Evolutionary conservation across 495 filamentous ascomycete genomes (phyloP).

Genomic region (Hyaloscypha bicolor): DNA sequence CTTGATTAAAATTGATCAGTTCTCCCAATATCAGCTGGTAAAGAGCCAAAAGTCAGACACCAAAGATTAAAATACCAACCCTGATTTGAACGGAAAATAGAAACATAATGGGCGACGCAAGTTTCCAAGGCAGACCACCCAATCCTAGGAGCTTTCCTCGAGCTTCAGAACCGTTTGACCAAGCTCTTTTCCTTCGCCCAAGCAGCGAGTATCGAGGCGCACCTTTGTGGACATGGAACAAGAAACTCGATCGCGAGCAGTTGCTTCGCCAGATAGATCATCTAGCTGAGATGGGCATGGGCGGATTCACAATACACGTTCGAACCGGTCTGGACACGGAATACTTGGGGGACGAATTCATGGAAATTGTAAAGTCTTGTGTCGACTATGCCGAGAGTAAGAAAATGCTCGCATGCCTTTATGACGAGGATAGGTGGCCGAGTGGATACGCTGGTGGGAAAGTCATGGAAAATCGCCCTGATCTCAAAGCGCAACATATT

Average conservation of each 20-base stretch:
- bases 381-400: constrained; percentile 34
- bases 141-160: too few species aligned
- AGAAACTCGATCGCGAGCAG: constrained; percentile 23
- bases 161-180: constrained; percentile 22
- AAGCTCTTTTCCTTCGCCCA: constrained; percentile 27
- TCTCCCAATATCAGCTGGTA: too few species aligned
- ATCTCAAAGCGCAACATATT: constrained; percentile 29
- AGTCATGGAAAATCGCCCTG: constrained; percentile 25
- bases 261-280: constrained; percentile 33
- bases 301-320: constrained; percentile 35
- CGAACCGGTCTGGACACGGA: constrained; percentile 34
- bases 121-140: too few species aligned
- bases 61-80: too few species aligned
- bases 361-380: constrained; percentile 30
- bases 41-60: too few species aligned
- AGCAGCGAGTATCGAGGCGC: constrained; percentile 33
- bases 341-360: constrained; percentile 33
- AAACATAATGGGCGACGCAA: too few species aligned
- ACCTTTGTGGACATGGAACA: constrained; percentile 36
- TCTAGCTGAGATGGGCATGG: constrained; percentile 33
- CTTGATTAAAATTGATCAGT: too few species aligned
- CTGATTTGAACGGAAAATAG: too few species aligned
- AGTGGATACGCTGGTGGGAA: constrained; percentile 29
- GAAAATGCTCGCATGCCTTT: constrained; percentile 33
- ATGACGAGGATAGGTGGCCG: constrained; percentile 36